Base-by-base conservation (phyloP, 2,329 filamentous ascomycete genomes). In the Penicillium occitanis region DNA sequence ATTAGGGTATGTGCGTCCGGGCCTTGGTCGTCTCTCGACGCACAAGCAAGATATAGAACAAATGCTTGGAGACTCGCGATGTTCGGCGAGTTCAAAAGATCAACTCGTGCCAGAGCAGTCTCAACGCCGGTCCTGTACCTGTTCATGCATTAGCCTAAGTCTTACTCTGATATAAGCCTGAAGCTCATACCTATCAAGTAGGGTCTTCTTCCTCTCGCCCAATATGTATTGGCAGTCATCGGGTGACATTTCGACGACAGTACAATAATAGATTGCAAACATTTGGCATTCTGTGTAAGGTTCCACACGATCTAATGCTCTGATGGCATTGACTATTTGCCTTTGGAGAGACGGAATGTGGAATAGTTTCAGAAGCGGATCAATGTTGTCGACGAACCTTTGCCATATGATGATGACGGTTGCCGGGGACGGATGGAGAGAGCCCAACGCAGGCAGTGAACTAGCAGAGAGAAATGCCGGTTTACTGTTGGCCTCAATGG, bases 361-460 rank as follows among this genome's bases (percentile, higher is more conserved):
- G 22, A 59, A 25, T 6, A 53, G 10, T 44, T 64, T 64, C 25
- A 48, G 44, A 13, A 64, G 42, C 13, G 55, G 55, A 44, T 64
- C 19, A n/a, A 64, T 35, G 33, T 40, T 50, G 35, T 64, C 53
- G 10, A 64, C 11, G 58, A 60, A 60, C 30, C 57, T 50, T 17
- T 64, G 63, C 63, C 63, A 64, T 37, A 64, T 44, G 19, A 59
- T 44, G 30, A 64, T n/a, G 42, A 51, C 19, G 11, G 7, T 42
- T 17, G 28, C 14, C 4, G 53, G n/a, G 17, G 19, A 4, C 40
- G 63, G 63, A 58, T 59, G 63, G 17, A 48, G 28, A 55, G 51
- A 55, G 14, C 51, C 30, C 28, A 33, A 3, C 17, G 10, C 17
- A 3, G 51, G 51, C 51, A 55, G 22, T 55, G 51, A 10, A 14